phyloP scores from a whole-genome alignment of 176 grass and related monocot genomes.

The Raddia distichophylla region DNA sequence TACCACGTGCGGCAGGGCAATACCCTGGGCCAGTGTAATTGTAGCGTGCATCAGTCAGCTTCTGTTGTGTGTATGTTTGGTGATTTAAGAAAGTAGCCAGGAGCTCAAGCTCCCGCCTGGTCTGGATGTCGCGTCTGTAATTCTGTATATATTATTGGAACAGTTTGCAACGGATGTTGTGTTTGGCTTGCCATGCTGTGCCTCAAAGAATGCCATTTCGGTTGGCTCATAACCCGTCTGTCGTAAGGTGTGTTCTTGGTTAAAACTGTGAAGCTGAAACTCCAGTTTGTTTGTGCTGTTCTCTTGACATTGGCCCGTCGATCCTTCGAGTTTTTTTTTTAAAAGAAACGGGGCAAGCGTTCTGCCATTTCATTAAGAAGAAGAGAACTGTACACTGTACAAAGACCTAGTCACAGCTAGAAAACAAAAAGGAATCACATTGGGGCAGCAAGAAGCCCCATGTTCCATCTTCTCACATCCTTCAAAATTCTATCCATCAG shows the following conservation, averaged over 20 bases:
- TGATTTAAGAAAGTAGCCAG: conserved; percentile 37
- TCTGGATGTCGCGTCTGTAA: conserved; percentile 42
- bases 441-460: no score
- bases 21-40: conserved; percentile 44
- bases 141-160: conserved; percentile 43
- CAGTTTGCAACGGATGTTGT: conserved; percentile 21
- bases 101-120: conserved; percentile 23
- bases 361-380: no score
- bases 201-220: neutral
- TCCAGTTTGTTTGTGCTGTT: neutral
- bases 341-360: no score
- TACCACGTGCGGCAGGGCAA: conserved; percentile 28
- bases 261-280: neutral
- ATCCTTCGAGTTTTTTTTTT: no score
- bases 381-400: no score
- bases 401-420: no score
- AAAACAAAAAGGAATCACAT: no score
- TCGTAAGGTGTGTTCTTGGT: neutral
- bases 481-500: no score
- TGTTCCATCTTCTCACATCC: no score
- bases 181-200: conserved; percentile 5
- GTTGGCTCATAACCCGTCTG: neutral
- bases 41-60: conserved; percentile 23
- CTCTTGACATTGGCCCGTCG: neutral
- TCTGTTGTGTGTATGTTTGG: conserved; percentile 26